These are phyloP conservation scores for Tylopilus intermedius DNA, from an alignment of 768 basidiomycete species.

Conservation along the genomic window DNA sequence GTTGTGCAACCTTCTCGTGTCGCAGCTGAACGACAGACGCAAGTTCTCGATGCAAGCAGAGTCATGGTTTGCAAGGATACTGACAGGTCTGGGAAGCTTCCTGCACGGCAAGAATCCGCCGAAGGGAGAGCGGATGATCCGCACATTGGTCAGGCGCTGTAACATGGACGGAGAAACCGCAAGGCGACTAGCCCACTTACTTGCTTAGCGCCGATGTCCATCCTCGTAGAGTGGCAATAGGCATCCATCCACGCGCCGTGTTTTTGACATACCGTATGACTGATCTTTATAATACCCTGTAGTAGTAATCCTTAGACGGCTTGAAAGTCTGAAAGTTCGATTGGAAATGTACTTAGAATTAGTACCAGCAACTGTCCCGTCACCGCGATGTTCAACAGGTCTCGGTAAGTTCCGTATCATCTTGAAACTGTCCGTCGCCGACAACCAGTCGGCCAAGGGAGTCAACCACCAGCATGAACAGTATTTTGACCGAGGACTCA, in stretches of 20 bases:
- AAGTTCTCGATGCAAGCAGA: constrained; percentile 25
- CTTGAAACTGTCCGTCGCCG: too few relatives aligned
- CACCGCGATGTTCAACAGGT: too few relatives aligned
- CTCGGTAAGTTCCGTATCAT: too few relatives aligned
- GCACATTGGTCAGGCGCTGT: constrained; percentile 24
- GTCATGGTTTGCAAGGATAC: constrained; percentile 22
- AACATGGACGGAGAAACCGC: constrained; percentile 27
- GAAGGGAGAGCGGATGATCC: constrained; percentile 23
- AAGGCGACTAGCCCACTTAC: constrained; percentile 13
- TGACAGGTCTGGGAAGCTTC: constrained; percentile 20
- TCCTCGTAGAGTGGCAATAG: neutral
- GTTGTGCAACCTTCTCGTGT: constrained; percentile 19
- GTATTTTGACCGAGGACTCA: too few relatives aligned
- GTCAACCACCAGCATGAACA: too few relatives aligned
- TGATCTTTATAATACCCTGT: neutral
- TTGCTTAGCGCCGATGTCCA: neutral
- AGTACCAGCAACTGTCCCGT: too few relatives aligned
- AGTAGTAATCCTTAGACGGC: neutral
- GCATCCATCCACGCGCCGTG: neutral
- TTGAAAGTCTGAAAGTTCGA: too few relatives aligned
- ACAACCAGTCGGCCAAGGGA: too few relatives aligned
- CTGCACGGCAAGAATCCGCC: constrained; percentile 20
- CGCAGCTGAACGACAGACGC: constrained; percentile 6
- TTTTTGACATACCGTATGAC: neutral
- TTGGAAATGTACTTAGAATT: too few relatives aligned